Evolutionary conservation across 108 stramenopile genomes (phyloP).

Genomic region (Chaetoceros tenuissimus): DNA sequence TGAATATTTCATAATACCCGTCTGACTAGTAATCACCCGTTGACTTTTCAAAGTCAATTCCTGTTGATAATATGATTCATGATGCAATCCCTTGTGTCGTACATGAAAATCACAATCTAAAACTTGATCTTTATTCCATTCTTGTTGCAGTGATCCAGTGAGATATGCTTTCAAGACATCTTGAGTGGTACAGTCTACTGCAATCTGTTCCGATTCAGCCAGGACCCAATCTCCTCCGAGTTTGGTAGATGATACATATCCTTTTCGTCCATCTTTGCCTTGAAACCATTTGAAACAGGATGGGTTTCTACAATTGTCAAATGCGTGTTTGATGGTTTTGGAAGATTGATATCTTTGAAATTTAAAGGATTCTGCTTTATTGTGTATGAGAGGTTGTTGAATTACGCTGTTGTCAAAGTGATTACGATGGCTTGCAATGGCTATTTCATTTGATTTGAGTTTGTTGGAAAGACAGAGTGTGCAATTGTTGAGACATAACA

Average conservation of each 20-base stretch:
- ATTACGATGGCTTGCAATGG: background rate
- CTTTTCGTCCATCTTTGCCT: constrained; percentile 29
- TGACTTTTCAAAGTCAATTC: constrained; percentile 37
- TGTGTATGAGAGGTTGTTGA: constrained; percentile 1
- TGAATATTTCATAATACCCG: constrained; percentile 38
- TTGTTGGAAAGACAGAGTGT: too few species aligned
- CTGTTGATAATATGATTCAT: constrained; percentile 25
- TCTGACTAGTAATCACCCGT: constrained; percentile 34
- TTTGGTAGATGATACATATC: constrained; percentile 30
- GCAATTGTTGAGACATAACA: too few species aligned
- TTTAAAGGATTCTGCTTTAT: constrained; percentile 11
- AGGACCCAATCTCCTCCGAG: constrained; percentile 46
- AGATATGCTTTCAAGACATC: constrained; percentile 44
- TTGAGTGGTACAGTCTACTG: constrained; percentile 21
- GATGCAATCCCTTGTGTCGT: constrained; percentile 7
- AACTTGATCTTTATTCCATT: constrained; percentile 40
- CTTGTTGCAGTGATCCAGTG: constrained; percentile 33
- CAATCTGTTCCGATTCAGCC: constrained; percentile 41
- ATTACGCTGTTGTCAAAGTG: background rate
- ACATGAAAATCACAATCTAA: constrained; percentile 14
- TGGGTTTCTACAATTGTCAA: constrained; percentile 13
- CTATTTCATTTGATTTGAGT: background rate
- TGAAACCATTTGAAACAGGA: constrained; percentile 25
- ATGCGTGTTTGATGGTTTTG: constrained; percentile 14
- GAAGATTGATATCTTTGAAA: constrained; percentile 33